These are phyloP conservation scores for Diplocarpon mali DNA, from an alignment of 2,329 filamentous ascomycete genomes.

Conservation along the genomic window DNA sequence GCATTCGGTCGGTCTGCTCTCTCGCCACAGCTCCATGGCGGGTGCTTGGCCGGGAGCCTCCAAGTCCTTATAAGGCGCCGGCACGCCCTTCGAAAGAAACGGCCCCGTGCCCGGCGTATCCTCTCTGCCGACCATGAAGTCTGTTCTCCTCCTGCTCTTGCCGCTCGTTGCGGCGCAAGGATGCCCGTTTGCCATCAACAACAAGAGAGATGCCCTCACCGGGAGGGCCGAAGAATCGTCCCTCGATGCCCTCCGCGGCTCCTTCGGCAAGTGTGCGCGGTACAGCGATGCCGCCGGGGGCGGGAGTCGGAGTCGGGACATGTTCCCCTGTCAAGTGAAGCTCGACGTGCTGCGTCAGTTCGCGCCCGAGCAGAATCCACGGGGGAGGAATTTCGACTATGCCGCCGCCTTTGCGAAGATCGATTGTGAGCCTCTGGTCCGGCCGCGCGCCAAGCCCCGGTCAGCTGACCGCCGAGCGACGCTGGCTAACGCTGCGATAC, in stretches of 20 bases:
- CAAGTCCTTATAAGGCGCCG: too few species aligned
- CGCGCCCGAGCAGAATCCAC: slow-evolving; percentile 39
- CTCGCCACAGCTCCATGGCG: too few species aligned
- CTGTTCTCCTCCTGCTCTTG: slow-evolving; percentile 14
- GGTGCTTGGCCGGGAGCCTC: too few species aligned
- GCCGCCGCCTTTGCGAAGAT: slow-evolving; percentile 45
- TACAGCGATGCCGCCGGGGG: slow-evolving; percentile 29
- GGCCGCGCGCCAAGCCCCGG: neutral
- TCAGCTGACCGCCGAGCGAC: neutral
- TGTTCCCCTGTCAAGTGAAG: slow-evolving; percentile 46
- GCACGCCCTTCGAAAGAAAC: too few species aligned
- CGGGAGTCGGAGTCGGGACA: slow-evolving; percentile 43
- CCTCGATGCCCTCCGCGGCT: slow-evolving; percentile 12
- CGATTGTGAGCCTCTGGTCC: slow-evolving; percentile 35
- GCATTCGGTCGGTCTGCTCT: too few species aligned
- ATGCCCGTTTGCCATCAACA: slow-evolving; percentile 12
- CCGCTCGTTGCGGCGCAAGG: slow-evolving; percentile 15
- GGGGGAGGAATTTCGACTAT: slow-evolving; percentile 43
- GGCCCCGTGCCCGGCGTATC: too few species aligned
- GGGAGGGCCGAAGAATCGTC: slow-evolving; percentile 11
- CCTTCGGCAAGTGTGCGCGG: slow-evolving; percentile 19
- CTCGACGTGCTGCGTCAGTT: slow-evolving; percentile 49
- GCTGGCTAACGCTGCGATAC: neutral
- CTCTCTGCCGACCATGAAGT: slow-evolving; percentile 4
- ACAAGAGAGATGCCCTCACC: slow-evolving; percentile 14